Evolutionary conservation across 169 alveolate species (phyloP).

Genomic region (Plasmodium ovale): DNA sequence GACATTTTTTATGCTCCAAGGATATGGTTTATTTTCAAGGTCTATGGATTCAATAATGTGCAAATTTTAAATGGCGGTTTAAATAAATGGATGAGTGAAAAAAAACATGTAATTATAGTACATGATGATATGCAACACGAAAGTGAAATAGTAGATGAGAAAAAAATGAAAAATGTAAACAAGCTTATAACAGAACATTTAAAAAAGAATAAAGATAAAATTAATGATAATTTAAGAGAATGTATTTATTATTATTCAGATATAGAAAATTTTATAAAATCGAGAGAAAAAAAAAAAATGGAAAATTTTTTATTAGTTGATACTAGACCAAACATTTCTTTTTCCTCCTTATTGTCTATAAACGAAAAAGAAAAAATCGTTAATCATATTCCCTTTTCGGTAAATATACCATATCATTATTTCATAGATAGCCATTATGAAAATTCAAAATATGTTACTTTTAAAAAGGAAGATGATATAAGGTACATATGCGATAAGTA

Average conservation of each 20-base stretch:
- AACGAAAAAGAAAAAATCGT: conserved; percentile 20
- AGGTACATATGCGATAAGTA: conserved; percentile 21
- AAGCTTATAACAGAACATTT: conserved; percentile 40
- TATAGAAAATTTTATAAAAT: conserved; percentile 24
- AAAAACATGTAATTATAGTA: conserved; percentile 4
- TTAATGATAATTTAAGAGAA: conserved; percentile 16
- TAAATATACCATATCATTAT: conserved; percentile 55
- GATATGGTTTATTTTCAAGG: conserved; percentile 61
- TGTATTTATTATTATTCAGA: conserved; percentile 46
- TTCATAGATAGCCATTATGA: conserved; percentile 28
- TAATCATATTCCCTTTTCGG: conserved; percentile 46
- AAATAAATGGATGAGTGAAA: conserved; percentile 62
- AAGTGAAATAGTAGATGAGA: not conserved
- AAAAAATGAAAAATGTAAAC: not conserved
- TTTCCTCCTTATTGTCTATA: conserved; percentile 23
- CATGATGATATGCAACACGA: not conserved
- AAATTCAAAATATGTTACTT: conserved; percentile 43
- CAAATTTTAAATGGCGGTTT: conserved; percentile 68
- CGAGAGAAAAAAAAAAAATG: conserved; percentile 12
- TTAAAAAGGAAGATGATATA: conserved; percentile 43
- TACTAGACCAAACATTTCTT: conserved; percentile 32
- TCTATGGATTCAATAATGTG: conserved; percentile 44
- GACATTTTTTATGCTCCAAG: conserved; percentile 69
- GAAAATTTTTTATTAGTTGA: conserved; percentile 18
- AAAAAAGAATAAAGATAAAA: conserved; percentile 8